Base-by-base conservation (phyloP, 164 flowering plant genomes). In the Piper longum region DNA sequence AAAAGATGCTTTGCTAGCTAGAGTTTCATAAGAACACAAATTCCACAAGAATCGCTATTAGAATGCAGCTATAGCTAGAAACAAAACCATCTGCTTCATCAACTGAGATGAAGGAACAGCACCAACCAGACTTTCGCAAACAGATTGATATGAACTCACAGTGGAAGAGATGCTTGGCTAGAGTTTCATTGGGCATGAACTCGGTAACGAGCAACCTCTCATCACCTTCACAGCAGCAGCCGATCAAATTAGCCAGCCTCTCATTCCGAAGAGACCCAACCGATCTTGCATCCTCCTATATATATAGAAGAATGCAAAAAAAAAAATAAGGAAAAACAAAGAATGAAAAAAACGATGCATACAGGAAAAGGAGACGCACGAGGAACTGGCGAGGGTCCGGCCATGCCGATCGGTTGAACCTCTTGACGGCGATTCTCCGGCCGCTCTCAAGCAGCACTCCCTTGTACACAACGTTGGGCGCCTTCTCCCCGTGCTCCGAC, bases 401-500 rank as follows among this genome's bases (percentile, higher is more conserved):
- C 98, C 98, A 92, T 3, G 96, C 91, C 8, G 80, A 68, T 66
- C 74, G 79, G 73, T 85, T 85, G 64, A 92, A 92, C 2, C 96
- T 81, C 75, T 92, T 92, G 54, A 92, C 84, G 39, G 98, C 98
- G 72, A 92, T 71, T 80, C 70, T 78, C 5, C 84, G 78, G 64
- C 78, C 83, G 54, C 76, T 64, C 0, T 81, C 77, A 26, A 26
- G 36, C 8, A 89, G 84, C 71, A 68, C 72, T 48, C 96, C 96
- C 74, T 73, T 81, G 72, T 89, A 92, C 40, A 92, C 98, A 42
- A 92, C 83, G 67, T 92, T 92, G 1, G 98, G 98, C 66, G 96
- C 91, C 72, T 89, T 92, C 75, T 83, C 96, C 19, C 96, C 96
- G 66, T 89, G 96, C 77, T 92, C 98, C 17, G 96, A 92, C 5